These are phyloP conservation scores for Tetragonia tetragonoides DNA, from an alignment of 148 eudicot genomes.

Conservation along the genomic window DNA sequence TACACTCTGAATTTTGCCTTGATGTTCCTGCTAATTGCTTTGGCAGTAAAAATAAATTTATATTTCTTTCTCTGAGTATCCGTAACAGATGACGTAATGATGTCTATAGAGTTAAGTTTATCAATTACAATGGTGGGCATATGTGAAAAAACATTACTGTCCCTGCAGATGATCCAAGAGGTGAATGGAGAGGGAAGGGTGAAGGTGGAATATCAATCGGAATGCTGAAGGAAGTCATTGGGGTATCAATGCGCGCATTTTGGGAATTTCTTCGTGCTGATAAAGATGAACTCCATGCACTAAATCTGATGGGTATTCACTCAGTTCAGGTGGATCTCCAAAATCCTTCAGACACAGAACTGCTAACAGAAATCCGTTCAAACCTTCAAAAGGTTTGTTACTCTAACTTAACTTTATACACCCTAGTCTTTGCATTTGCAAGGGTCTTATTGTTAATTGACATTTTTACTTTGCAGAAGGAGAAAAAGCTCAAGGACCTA, in stretches of 20 bases:
- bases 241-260: conserved; percentile 60
- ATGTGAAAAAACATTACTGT: background rate
- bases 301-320: conserved; percentile 35
- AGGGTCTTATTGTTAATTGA: background rate
- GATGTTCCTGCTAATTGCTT: no score
- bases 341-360: conserved; percentile 47
- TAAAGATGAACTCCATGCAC: conserved; percentile 39
- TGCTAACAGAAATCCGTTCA: conserved; percentile 43
- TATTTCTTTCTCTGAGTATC: no score
- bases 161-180: conserved; percentile 61
- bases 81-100: no score
- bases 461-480: conserved; percentile 54
- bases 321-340: conserved; percentile 37
- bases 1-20: no score
- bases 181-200: conserved; percentile 35
- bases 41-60: no score
- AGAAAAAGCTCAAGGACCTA: conserved; percentile 67
- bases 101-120: background rate
- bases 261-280: conserved; percentile 71
- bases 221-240: conserved; percentile 47
- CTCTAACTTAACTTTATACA: background rate
- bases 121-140: background rate
- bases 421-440: background rate
- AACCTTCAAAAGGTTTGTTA: conserved; percentile 60
- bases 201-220: conserved; percentile 43